Percentiles rank a stretch among this genome's conserved stretches.
These are phyloP conservation scores for Letharia columbiana DNA, from an alignment of 495 filamentous ascomycete genomes.

Conservation along the genomic window DNA sequence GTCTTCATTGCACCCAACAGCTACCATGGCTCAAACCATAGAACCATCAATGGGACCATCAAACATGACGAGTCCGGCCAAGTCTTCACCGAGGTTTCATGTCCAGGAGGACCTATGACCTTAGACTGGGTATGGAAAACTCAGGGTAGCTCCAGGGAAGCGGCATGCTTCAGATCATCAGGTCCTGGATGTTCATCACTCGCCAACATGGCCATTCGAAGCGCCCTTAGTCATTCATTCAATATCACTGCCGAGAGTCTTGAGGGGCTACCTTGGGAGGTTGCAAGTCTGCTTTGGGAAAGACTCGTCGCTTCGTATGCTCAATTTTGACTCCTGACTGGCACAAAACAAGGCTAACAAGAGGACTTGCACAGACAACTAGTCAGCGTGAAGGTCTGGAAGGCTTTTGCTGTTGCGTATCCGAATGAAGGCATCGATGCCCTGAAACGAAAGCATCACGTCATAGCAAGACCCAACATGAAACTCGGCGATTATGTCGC, in stretches of 20 bases:
- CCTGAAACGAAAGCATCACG: slow-evolving; percentile 17
- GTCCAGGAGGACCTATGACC: slow-evolving; percentile 18
- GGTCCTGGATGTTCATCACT: slow-evolving; percentile 25
- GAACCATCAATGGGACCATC: slow-evolving; percentile 1
- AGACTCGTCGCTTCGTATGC: slow-evolving; percentile 16
- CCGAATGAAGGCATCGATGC: slow-evolving; percentile 14
- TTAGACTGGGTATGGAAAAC: slow-evolving; percentile 24
- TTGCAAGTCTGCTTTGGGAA: slow-evolving; percentile 25
- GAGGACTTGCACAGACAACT: slow-evolving; percentile 18
- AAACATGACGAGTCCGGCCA: slow-evolving; percentile 23
- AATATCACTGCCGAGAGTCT: slow-evolving; percentile 24
- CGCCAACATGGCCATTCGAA: slow-evolving; percentile 20
- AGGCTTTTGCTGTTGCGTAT: slow-evolving; percentile 23
- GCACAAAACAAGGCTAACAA: neutral
- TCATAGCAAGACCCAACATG: slow-evolving; percentile 17
- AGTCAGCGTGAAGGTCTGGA: slow-evolving; percentile 28
- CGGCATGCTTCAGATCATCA: neutral
- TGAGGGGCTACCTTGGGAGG: slow-evolving; percentile 19
- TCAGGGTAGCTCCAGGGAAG: slow-evolving; percentile 8
- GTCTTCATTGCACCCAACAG: neutral
- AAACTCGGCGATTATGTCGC: slow-evolving; percentile 19
- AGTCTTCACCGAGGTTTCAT: slow-evolving; percentile 22
- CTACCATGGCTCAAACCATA: neutral
- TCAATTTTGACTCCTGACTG: neutral
- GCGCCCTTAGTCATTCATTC: slow-evolving; percentile 15